Evolutionary conservation across 106 monocot genomes (phyloP).

Genomic region (Apostasia shenzhenica): DNA sequence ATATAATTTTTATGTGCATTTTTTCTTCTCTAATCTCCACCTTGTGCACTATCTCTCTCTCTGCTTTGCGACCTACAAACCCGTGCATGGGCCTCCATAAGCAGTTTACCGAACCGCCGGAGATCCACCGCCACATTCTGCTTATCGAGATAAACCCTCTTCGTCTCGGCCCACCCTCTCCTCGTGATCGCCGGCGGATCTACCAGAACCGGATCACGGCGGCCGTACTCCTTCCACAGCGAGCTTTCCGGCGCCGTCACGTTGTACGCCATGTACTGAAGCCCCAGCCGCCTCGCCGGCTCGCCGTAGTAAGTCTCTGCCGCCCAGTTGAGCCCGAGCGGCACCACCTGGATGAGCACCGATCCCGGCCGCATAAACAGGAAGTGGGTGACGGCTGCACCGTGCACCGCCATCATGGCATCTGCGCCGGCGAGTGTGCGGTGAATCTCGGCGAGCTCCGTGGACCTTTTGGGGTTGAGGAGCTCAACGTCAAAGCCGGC

Average conservation of each 20-base stretch:
- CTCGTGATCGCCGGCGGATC: constrained; percentile 26
- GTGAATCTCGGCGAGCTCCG: constrained; percentile 47
- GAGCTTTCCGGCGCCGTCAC: constrained; percentile 64
- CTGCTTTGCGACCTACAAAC: neutral
- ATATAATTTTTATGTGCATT: too few relatives aligned
- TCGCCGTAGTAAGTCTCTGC: constrained; percentile 74
- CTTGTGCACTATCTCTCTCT: too few relatives aligned
- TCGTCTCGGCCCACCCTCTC: constrained; percentile 64
- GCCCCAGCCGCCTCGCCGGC: constrained; percentile 59
- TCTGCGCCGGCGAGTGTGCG: constrained; percentile 29
- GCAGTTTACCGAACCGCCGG: constrained; percentile 11
- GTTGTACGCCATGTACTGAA: constrained; percentile 61
- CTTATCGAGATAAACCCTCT: constrained; percentile 51
- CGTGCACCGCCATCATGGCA: constrained; percentile 81
- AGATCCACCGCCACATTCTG: constrained; percentile 49
- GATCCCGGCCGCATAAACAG: constrained; percentile 63
- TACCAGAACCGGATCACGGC: constrained; percentile 21
- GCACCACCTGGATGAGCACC: constrained; percentile 67
- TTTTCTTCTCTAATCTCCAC: too few relatives aligned
- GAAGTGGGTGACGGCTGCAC: constrained; percentile 86
- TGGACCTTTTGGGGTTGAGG: constrained; percentile 34
- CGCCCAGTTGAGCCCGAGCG: constrained; percentile 73
- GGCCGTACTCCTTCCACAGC: constrained; percentile 28
- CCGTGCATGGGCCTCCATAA: neutral
- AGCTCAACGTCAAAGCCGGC: constrained; percentile 41